Conservation (phyloP, 169 alveolate species). For the Plasmodium berghei region DNA sequence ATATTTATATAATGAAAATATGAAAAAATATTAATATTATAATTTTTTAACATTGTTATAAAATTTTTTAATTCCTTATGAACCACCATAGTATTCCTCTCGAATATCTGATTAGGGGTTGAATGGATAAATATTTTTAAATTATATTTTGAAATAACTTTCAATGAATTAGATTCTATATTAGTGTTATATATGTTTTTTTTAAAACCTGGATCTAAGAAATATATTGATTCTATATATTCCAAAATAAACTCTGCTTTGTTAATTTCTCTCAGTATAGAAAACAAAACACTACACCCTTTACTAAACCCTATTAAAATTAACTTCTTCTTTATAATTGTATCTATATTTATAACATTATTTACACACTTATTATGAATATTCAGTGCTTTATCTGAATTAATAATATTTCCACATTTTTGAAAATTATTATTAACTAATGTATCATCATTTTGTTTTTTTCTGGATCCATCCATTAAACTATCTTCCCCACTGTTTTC, state of each 20-base stretch:
- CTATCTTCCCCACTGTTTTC: background rate
- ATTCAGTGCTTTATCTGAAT: background rate
- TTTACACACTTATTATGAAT: background rate
- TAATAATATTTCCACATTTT: too few relatives aligned
- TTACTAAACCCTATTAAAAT: constrained; percentile 67
- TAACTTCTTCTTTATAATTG: constrained; percentile 7
- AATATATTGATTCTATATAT: constrained; percentile 22
- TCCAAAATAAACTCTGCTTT: constrained; percentile 17
- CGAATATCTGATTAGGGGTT: constrained; percentile 40
- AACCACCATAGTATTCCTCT: constrained; percentile 2
- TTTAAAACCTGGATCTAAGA: constrained; percentile 67
- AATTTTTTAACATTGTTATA: constrained; percentile 17
- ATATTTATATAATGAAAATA: constrained; percentile 40
- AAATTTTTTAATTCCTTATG: constrained; percentile 41
- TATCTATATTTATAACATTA: background rate
- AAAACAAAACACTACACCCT: constrained; percentile 60
- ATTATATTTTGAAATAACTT: constrained; percentile 16
- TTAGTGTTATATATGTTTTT: constrained; percentile 17
- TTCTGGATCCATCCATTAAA: too few relatives aligned
- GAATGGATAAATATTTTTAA: constrained; percentile 53
- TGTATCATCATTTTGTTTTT: too few relatives aligned
- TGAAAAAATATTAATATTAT: constrained; percentile 7
- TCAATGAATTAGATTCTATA: constrained; percentile 31
- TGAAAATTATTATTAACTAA: too few relatives aligned
- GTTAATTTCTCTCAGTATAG: constrained; percentile 34